Percentiles rank a stretch among this genome's conserved stretches.
Evolutionary conservation across 2,329 filamentous ascomycete genomes (phyloP).

Genomic region (Curvularia sp.): DNA sequence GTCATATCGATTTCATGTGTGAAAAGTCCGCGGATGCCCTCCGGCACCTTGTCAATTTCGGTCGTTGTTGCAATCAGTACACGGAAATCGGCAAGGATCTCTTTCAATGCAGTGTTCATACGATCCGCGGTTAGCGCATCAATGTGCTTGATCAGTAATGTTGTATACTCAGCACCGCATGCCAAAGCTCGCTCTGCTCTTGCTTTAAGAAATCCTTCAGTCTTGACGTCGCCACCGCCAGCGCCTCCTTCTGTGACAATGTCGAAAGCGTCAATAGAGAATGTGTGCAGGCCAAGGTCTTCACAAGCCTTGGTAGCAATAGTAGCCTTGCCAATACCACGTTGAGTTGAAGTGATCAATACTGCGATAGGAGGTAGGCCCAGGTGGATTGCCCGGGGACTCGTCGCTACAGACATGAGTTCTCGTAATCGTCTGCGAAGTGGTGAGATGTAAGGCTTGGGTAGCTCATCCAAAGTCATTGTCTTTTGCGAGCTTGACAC

Average conservation of each 20-base stretch:
- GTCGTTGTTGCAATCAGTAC: constrained; percentile 94
- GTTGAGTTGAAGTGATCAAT: constrained; percentile 87
- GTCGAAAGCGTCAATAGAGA: constrained; percentile 89
- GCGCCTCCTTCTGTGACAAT: constrained; percentile 90
- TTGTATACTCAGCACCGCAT: constrained; percentile 83
- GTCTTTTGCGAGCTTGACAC: constrained; percentile 64
- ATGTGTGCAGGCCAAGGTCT: constrained; percentile 89
- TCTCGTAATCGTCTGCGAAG: constrained; percentile 74
- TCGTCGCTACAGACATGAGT: constrained; percentile 86
- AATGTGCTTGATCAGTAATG: constrained; percentile 85
- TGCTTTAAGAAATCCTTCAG: constrained; percentile 86
- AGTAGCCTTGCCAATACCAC: constrained; percentile 90
- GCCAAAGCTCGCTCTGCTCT: constrained; percentile 87
- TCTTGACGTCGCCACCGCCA: constrained; percentile 90
- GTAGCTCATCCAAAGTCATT: constrained; percentile 53
- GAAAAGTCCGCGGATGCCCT: constrained; percentile 87
- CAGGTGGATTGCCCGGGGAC: constrained; percentile 82
- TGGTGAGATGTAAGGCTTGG: constrained; percentile 53
- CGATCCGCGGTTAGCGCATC: constrained; percentile 91
- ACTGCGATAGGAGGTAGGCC: constrained; percentile 88
- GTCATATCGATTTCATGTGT: constrained; percentile 94
- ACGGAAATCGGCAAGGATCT: constrained; percentile 78
- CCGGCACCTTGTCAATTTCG: constrained; percentile 91
- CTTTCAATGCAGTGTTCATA: constrained; percentile 83
- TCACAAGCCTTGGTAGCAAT: constrained; percentile 78